A percentile compares a stretch with the other conserved stretches of the same genome.
These are phyloP conservation scores for Fusarium secorum DNA, from an alignment of 2,329 filamentous ascomycete genomes.

Conservation along the genomic window DNA sequence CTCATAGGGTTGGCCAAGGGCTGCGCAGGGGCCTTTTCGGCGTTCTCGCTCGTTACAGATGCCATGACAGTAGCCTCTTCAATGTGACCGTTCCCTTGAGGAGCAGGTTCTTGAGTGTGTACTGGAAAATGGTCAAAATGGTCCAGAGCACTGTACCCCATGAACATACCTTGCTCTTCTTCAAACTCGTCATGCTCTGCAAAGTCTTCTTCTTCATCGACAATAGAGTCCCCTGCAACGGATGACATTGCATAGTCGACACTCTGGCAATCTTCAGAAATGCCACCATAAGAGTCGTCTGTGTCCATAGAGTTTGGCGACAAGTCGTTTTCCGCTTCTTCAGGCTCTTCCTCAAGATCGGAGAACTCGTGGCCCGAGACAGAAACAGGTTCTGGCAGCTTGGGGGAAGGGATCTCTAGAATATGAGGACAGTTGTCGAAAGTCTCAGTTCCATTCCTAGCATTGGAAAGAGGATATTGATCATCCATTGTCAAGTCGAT, in stretches of 20 bases:
- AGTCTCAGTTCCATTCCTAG: conserved; percentile 10
- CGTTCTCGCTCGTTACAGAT: not conserved
- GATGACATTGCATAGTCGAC: not conserved
- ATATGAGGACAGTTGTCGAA: not conserved
- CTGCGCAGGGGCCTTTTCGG: not conserved
- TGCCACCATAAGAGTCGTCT: conserved; percentile 9
- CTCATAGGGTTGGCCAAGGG: not conserved
- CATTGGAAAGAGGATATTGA: conserved; percentile 21
- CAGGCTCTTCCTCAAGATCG: not conserved
- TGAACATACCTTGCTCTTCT: conserved; percentile 19
- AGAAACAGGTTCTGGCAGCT: not conserved
- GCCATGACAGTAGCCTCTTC: not conserved
- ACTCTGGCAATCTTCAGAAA: conserved; percentile 7
- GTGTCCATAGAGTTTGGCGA: conserved; percentile 31
- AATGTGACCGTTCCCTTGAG: not conserved
- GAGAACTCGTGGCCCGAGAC: conserved; percentile 1
- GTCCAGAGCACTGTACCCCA: not conserved
- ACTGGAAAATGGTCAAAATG: conserved; percentile 25
- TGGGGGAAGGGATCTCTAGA: not conserved
- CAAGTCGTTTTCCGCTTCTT: conserved; percentile 7
- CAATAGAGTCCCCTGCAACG: not conserved
- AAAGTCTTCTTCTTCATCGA: conserved; percentile 21
- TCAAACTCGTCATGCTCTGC: conserved; percentile 39
- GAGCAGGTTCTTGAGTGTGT: not conserved
- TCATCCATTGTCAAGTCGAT: conserved; percentile 40